These are phyloP conservation scores for Candida chilensis DNA, from an alignment of 805 yeast species.

Conservation along the genomic window DNA sequence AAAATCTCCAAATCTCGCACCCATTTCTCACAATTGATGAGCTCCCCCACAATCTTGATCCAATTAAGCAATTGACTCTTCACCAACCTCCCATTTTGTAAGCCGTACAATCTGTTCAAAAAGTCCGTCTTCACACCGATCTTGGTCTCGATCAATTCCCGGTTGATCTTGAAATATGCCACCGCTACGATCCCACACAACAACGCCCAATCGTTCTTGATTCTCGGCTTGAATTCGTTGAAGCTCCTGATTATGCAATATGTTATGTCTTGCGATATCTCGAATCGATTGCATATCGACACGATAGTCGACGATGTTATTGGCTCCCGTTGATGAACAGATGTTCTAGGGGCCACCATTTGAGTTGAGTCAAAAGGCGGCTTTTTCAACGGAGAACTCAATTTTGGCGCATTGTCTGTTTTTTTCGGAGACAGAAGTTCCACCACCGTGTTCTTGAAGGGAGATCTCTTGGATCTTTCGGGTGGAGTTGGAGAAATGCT, in stretches of 20 bases:
- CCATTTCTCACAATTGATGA: constrained; percentile 57
- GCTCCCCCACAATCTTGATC: constrained; percentile 41
- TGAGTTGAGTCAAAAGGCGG: constrained; percentile 10
- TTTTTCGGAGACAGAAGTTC: constrained; percentile 14
- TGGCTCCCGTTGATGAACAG: constrained; percentile 2
- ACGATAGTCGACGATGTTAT: constrained; percentile 8
- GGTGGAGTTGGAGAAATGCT: constrained; percentile 7
- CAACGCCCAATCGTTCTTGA: constrained; percentile 59
- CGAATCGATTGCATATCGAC: constrained; percentile 52
- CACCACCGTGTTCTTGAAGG: constrained; percentile 15
- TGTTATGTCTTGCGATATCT: constrained; percentile 47
- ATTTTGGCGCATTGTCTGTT: constrained; percentile 19
- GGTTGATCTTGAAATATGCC: constrained; percentile 47
- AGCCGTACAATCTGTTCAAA: constrained; percentile 37
- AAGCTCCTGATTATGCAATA: constrained; percentile 41
- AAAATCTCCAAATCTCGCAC: constrained; percentile 40
- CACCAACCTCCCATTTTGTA: constrained; percentile 46
- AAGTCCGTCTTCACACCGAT: constrained; percentile 41
- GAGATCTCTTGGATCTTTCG: constrained; percentile 9
- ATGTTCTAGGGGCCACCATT: constrained; percentile 15
- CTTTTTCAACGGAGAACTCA: constrained; percentile 24
- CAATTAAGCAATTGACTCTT: constrained; percentile 42
- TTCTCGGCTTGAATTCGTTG: constrained; percentile 37
- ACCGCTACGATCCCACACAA: constrained; percentile 60
- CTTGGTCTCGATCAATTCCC: constrained; percentile 29